phyloP scores from a whole-genome alignment of 31 red algal species.

The Odonthalia washingtoniensis region DNA sequence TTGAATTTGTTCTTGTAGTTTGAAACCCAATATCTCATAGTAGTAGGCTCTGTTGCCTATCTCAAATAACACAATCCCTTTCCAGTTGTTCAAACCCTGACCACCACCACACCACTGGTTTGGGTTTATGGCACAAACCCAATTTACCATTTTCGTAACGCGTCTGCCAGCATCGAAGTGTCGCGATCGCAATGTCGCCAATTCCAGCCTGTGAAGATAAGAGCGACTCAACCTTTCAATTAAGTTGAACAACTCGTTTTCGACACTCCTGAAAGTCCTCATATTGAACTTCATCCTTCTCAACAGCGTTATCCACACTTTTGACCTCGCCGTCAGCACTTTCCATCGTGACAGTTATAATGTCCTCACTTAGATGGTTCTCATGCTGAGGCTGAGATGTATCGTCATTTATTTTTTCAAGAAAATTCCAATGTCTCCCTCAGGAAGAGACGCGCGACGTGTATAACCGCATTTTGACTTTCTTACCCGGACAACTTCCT shows the following conservation, averaged over 20 bases:
- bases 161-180: background rate
- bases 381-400: background rate
- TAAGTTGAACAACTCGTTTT: slow-evolving; percentile 40
- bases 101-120: too few relatives aligned
- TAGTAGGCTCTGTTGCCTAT: too few relatives aligned
- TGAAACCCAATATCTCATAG: too few relatives aligned
- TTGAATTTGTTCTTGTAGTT: too few relatives aligned
- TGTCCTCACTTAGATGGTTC: background rate
- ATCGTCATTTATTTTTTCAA: background rate
- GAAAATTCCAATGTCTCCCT: background rate
- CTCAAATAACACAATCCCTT: too few relatives aligned
- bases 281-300: background rate
- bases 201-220: slow-evolving; percentile 32
- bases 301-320: background rate
- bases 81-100: too few relatives aligned
- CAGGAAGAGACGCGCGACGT: background rate
- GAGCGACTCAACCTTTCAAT: slow-evolving; percentile 52
- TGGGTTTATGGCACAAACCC: too few relatives aligned
- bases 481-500: background rate
- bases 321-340: background rate
- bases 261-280: slow-evolving; percentile 50
- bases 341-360: background rate
- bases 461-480: background rate
- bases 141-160: slow-evolving; percentile 19
- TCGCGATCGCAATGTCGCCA: slow-evolving; percentile 23